Base-by-base conservation (phyloP, 257 asterid species). In the Lithospermum erythrorhizon region DNA sequence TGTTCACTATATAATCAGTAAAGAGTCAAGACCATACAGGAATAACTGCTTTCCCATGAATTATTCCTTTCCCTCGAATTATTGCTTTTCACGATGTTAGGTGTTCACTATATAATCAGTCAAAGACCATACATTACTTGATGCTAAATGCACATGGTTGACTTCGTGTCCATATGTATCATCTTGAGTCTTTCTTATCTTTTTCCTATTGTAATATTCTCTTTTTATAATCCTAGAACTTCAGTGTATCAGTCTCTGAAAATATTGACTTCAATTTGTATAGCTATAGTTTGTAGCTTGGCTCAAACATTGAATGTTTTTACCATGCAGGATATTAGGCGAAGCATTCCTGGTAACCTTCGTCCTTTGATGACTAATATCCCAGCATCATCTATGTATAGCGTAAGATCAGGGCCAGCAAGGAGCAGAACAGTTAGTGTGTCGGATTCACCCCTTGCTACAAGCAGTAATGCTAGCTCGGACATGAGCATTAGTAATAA, bases 401-500 rank as follows among this genome's bases (percentile, higher is more conserved):
- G 96, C 55, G 97, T 90, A 79, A 79, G 98, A 82, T 80, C 96
- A 13, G 95, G 95, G 51, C 82, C 87, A 16, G 47, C 65, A 65
- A 86, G 83, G 73, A 76, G 86, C 78, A 71, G 76, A 64, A 73
- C 87, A 21, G 78, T 62, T 21, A 84, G 94, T 56, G 81, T 88
- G 24, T 84, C 90, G 14, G 98, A 84, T 70, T 91, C 98, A 49
- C 96, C 98, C 13, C 93, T 86, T 21, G 95, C 95, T 18, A 88
- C 98, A 0, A 91, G 98, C 75, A 91, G 98, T 70, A 87, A 85
- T 74, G 93, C 87, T 62, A 91, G 98, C 70, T 91, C 98, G 17
- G 98, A 91, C 48, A 72, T 91, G 77, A 88, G 98, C 74, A 87
- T 84, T 57, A 86, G 79, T 64, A 80, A 87, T 72, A 82, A 82